phyloP scores from a whole-genome alignment of 2,329 filamentous ascomycete genomes.

The Amauroascus verrucosus region DNA sequence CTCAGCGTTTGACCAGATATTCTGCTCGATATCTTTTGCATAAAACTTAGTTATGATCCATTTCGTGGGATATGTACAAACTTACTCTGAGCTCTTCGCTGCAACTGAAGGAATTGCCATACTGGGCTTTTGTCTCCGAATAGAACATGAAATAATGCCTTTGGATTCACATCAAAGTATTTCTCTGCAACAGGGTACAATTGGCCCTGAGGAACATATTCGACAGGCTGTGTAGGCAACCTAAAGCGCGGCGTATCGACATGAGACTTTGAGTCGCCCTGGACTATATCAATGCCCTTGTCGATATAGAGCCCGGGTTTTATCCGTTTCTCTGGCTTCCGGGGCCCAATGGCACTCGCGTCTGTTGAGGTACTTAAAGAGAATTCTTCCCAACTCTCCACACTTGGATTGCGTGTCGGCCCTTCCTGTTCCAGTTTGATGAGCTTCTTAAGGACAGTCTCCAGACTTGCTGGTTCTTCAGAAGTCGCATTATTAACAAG shows the following conservation, averaged over 20 bases:
- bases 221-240: slow-evolving; percentile 66
- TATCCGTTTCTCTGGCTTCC: slow-evolving; percentile 40
- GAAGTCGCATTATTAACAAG: slow-evolving; percentile 70
- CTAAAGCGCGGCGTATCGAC: slow-evolving; percentile 61
- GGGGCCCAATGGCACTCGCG: slow-evolving; percentile 27
- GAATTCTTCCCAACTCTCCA: slow-evolving; percentile 86
- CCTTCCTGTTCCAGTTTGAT: slow-evolving; percentile 60
- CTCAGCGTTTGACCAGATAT: slow-evolving; percentile 68
- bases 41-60: slow-evolving; percentile 16
- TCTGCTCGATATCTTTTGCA: slow-evolving; percentile 60
- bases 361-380: slow-evolving; percentile 49
- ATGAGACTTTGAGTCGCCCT: slow-evolving; percentile 25
- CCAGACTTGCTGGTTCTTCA: slow-evolving; percentile 56
- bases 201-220: slow-evolving; percentile 77
- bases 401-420: slow-evolving; percentile 56
- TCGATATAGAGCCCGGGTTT: slow-evolving; percentile 53
- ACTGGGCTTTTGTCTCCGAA: slow-evolving; percentile 95
- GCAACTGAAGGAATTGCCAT: slow-evolving; percentile 82
- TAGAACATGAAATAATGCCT: slow-evolving; percentile 88
- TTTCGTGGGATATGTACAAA: background rate
- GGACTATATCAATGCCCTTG: slow-evolving; percentile 46
- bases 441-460: slow-evolving; percentile 61
- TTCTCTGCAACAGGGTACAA: slow-evolving; percentile 63
- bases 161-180: slow-evolving; percentile 81
- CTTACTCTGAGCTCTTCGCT: slow-evolving; percentile 58